phyloP scores from a whole-genome alignment of 1,284 basidiomycete species.

The Chiua sp. region DNA sequence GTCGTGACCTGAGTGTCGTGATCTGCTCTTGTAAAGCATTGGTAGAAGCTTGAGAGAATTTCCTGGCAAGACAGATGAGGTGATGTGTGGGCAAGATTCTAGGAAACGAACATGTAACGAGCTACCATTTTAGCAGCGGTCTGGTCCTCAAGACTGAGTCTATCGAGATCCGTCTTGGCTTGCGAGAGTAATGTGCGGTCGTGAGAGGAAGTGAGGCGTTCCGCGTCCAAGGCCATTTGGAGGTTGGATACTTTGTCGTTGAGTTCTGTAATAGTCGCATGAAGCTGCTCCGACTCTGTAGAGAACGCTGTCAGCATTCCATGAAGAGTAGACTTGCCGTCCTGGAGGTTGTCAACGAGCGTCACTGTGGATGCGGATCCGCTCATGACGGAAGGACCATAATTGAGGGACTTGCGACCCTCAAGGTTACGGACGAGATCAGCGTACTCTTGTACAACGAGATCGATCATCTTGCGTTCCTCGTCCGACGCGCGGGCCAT shows the following conservation, averaged over 20 bases:
- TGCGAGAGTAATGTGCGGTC: conserved; percentile 53
- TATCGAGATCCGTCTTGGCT: conserved; percentile 61
- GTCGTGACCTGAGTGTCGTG: conserved; percentile 61
- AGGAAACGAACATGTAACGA: conserved; percentile 75
- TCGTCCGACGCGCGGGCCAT: conserved; percentile 52
- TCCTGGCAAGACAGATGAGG: conserved; percentile 50
- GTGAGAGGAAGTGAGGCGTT: conserved; percentile 47
- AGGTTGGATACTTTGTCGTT: conserved; percentile 50
- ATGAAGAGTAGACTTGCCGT: conserved; percentile 54
- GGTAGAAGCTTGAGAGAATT: conserved; percentile 84
- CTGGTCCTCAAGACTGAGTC: conserved; percentile 70
- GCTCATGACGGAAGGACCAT: conserved; percentile 8
- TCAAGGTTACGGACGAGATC: conserved; percentile 68
- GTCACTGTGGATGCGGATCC: conserved; percentile 32
- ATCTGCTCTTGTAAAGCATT: conserved; percentile 73
- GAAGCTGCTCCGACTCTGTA: conserved; percentile 50
- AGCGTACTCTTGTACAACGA: conserved; percentile 71
- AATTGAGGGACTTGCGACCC: conserved; percentile 40
- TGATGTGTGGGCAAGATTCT: background rate
- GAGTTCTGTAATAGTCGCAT: conserved; percentile 50
- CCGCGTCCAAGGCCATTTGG: conserved; percentile 51
- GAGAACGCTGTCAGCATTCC: conserved; percentile 57
- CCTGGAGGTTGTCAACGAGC: conserved; percentile 49
- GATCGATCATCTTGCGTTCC: conserved; percentile 62
- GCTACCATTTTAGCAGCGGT: conserved; percentile 86